phyloP scores from a whole-genome alignment of 352 stramenopile species.

The Elongisporangium anandrum region DNA sequence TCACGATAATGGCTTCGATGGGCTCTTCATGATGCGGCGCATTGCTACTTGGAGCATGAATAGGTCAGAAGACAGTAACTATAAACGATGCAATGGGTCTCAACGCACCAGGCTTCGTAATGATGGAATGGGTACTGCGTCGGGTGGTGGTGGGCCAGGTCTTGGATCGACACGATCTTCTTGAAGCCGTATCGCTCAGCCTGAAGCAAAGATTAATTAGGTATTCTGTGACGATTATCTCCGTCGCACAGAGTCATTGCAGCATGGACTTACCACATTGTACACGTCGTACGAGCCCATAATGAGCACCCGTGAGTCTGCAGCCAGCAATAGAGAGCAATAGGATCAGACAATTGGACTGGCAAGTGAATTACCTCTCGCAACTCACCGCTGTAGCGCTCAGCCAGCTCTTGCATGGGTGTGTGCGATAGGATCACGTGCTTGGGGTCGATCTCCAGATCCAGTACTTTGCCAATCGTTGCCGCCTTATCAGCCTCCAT shows the following conservation, averaged over 20 bases:
- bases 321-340: neutral
- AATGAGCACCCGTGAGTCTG: constrained; percentile 82
- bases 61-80: constrained; percentile 2
- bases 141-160: constrained; percentile 66
- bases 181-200: constrained; percentile 76
- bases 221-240: neutral
- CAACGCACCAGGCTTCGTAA: constrained; percentile 57
- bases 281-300: constrained; percentile 83
- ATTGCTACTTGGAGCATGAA: constrained; percentile 14
- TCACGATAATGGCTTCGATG: constrained; percentile 84
- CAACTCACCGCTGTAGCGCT: constrained; percentile 46
- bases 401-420: constrained; percentile 78
- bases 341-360: neutral
- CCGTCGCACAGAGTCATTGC: neutral
- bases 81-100: neutral
- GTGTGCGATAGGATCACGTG: constrained; percentile 88
- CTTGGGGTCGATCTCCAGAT: constrained; percentile 53
- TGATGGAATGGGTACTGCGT: constrained; percentile 77
- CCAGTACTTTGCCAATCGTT: constrained; percentile 58
- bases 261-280: constrained; percentile 43
- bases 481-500: constrained; percentile 83
- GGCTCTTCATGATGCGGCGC: constrained; percentile 61
- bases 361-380: neutral
- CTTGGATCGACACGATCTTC: constrained; percentile 71
- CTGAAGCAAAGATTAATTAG: constrained; percentile 15